Conservation (phyloP, 148 eudicot genomes). For the Amaranthus cruentus region DNA sequence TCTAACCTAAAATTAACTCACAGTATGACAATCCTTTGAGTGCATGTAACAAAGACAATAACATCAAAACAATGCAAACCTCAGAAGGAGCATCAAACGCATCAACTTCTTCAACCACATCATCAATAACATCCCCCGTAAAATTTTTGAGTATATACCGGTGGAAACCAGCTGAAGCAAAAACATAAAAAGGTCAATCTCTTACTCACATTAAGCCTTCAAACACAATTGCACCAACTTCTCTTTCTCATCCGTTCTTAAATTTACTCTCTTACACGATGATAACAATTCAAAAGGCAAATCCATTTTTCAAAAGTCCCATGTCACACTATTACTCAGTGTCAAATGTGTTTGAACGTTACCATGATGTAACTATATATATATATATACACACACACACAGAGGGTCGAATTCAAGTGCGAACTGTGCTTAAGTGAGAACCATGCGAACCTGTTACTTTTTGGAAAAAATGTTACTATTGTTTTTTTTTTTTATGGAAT, state of each 20-base stretch:
- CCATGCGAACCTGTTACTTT: too few relatives aligned
- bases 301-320: not conserved
- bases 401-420: too few relatives aligned
- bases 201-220: not conserved
- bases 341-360: not conserved
- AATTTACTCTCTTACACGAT: too few relatives aligned
- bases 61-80: constrained; percentile 34
- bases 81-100: constrained; percentile 75
- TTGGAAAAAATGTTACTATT: too few relatives aligned
- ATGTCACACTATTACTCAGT: not conserved
- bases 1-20: constrained; percentile 48
- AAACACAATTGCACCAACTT: not conserved
- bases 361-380: not conserved
- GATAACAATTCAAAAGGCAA: too few relatives aligned
- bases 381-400: too few relatives aligned
- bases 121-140: constrained; percentile 51
- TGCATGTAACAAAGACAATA: not conserved
- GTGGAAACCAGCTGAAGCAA: constrained; percentile 66
- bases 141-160: constrained; percentile 62
- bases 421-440: too few relatives aligned
- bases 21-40: not conserved
- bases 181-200: constrained; percentile 5
- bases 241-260: not conserved
- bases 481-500: too few relatives aligned
- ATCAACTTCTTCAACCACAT: constrained; percentile 55